Evolutionary conservation across 331 rosid species (phyloP), one percentile per base, ranked within the genome.

Genomic region (Phaseolus coccineus): DNA sequence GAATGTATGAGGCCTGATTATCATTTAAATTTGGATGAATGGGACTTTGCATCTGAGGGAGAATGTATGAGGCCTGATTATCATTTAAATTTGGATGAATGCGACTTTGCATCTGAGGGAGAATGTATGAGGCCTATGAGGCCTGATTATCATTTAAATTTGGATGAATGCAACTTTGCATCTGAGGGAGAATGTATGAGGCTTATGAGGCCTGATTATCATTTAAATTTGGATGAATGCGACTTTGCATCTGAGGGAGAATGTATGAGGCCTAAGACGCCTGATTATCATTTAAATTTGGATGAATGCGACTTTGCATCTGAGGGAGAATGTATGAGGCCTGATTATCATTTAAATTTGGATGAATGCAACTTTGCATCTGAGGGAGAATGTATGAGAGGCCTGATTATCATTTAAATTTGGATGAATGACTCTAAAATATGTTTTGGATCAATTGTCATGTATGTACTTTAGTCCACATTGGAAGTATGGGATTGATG

Each of bases 241-340:
- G 40, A 39, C 47, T 63, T 82, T 25, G 30, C 62, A 46, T 57
- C 53, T 62, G 5, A 33, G 35, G 66, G 77, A 71, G 77, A 46
- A 65, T 55, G 47, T 46, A 8, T 15, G 74, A 73, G 35, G 19
- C 37, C 42, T 31, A 19, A 19, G 22, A 19, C 22, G 22, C 22
- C 22, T 19, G 65, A 51, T 27, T 28, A 76, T 66, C 73, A 8
- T 52, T 76, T 42, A 57, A 74, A 39, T 64, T 47, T 19, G 22
- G 22, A 19, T 19, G 22, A 19, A 19, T 37, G 1, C 24, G 40
- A 39, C 47, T 63, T 82, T 25, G 30, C 62, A 46, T 57, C 53
- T 62, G 5, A 33, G 35, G 66, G 77, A 71, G 77, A 46, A 65
- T 55, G 47, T 46, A 8, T 15, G 74, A 73, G 35, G 19, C 37